Base-by-base conservation (phyloP, 768 basidiomycete genomes). In the Myochromella boudieri region DNA sequence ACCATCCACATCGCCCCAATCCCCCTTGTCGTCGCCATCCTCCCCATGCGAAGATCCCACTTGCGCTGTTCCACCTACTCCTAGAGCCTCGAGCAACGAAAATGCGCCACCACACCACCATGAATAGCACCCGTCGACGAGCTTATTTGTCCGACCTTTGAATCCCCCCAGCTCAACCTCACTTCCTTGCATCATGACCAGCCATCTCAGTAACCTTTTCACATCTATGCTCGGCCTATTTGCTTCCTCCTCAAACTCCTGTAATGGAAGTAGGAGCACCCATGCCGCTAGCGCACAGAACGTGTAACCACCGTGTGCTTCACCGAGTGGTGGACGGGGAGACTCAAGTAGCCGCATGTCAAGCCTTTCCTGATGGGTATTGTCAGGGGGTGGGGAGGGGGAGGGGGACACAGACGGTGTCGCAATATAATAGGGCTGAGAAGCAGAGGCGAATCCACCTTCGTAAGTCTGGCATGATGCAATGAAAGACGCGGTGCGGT, bases 121-220 rank as follows among this genome's bases (percentile, higher is more conserved):
- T n/a, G 88, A 85, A 66, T 99, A 99, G 66, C 97, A 99, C 3
- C 95, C 97, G 58, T 99, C 97, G 0, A 99, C 95, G n/a, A 99
- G 78, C 65, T 99, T 99, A 64, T 98, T 99, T 54, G 92, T 91
- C 43, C 97, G 74, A 0, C 97, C 97, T 45, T 77, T 78, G 68
- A 99, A 98, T 2, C 97, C 97, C 3, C 94, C 95, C 7, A 93
- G 73, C 60, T 98, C 95, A 9, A 78, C 75, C 33, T 84, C 84
- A 1, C 69, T 66, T 0, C 92, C 94, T 61, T 98, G 95, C 84
- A 97, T 87, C 34, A 84, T 73, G 3, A 80, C 83, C 2, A 87
- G 75, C 94, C 94, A 98, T 4, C 95, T 70, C 28, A 91, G 58
- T 8, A 95, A 72, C 15, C 68, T 71, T 15, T 68, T 67, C 2